Conservation (phyloP, 2,329 filamentous ascomycete genomes). For the Fusarium illudens region DNA sequence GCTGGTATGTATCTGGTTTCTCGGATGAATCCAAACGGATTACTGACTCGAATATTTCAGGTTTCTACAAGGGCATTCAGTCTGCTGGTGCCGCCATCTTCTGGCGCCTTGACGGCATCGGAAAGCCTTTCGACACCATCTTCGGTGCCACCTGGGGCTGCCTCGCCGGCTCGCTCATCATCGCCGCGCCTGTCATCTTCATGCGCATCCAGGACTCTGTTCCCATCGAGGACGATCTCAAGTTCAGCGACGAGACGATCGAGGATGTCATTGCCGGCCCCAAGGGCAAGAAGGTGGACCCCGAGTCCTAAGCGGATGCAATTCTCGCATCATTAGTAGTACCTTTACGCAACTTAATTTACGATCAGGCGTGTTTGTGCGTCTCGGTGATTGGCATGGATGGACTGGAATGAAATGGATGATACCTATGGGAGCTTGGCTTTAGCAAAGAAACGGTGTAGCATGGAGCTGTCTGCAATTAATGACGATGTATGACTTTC, state of each 20-base stretch:
- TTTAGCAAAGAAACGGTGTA: not conserved
- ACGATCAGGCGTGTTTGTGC: slow-evolving; percentile 4
- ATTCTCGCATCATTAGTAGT: not conserved
- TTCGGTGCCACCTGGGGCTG: slow-evolving; percentile 78
- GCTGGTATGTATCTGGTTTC: slow-evolving; percentile 45
- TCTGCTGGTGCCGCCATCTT: slow-evolving; percentile 43
- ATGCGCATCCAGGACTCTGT: slow-evolving; percentile 80
- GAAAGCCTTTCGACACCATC: slow-evolving; percentile 69
- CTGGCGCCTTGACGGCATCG: slow-evolving; percentile 40
- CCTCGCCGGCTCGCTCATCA: slow-evolving; percentile 73
- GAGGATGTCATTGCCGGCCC: slow-evolving; percentile 65
- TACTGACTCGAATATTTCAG: slow-evolving; percentile 51
- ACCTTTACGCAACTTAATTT: slow-evolving; percentile 14
- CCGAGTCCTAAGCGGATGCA: slow-evolving; percentile 23
- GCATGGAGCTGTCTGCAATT: not conserved
- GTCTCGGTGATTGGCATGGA: not conserved
- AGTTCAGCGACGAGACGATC: slow-evolving; percentile 84
- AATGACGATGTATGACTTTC: not conserved
- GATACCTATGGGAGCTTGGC: not conserved
- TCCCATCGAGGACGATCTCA: slow-evolving; percentile 79
- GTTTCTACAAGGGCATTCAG: slow-evolving; percentile 73
- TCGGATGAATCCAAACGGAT: not conserved
- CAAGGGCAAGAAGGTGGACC: slow-evolving; percentile 24
- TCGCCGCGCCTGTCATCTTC: slow-evolving; percentile 81
- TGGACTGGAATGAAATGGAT: not conserved